These are phyloP conservation scores for Penicillium aurantiogriseum DNA, from an alignment of 2,329 filamentous ascomycete species.

Conservation along the genomic window DNA sequence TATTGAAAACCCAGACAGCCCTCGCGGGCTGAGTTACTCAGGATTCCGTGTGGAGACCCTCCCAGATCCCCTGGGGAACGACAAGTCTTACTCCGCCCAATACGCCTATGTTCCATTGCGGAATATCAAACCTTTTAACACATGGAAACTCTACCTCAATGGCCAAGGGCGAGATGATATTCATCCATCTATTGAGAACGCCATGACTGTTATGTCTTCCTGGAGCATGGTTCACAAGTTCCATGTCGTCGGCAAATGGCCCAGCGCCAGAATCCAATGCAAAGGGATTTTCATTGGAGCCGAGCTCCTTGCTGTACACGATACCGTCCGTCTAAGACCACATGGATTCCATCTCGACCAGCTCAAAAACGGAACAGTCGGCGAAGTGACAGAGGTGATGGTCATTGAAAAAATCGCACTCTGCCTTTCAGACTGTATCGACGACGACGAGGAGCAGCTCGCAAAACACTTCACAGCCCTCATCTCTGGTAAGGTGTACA, in stretches of 20 bases:
- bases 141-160: conserved; percentile 53
- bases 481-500: conserved; percentile 52
- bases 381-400: conserved; percentile 51
- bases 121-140: conserved; percentile 54
- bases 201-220: conserved; percentile 53
- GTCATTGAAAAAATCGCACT: conserved; percentile 55
- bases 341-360: conserved; percentile 16
- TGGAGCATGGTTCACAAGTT: conserved; percentile 54
- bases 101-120: conserved; percentile 56
- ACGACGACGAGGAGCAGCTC: conserved; percentile 48
- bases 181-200: conserved; percentile 56
- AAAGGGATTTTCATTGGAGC: conserved; percentile 57
- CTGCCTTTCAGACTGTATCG: conserved; percentile 49
- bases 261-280: conserved; percentile 52
- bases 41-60: conserved; percentile 60
- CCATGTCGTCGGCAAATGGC: conserved; percentile 55
- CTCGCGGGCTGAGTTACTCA: conserved; percentile 49
- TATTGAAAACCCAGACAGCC: conserved; percentile 27
- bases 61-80: conserved; percentile 49
- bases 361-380: conserved; percentile 13
- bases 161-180: conserved; percentile 41
- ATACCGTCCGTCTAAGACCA: conserved; percentile 54
- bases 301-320: conserved; percentile 56
- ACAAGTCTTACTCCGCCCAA: conserved; percentile 54
- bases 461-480: conserved; percentile 48